Evolutionary conservation across 1,139 yeast species (phyloP), one percentile per base, ranked within the genome.

Genomic region (Hemisphaericaspora xylanilytica): DNA sequence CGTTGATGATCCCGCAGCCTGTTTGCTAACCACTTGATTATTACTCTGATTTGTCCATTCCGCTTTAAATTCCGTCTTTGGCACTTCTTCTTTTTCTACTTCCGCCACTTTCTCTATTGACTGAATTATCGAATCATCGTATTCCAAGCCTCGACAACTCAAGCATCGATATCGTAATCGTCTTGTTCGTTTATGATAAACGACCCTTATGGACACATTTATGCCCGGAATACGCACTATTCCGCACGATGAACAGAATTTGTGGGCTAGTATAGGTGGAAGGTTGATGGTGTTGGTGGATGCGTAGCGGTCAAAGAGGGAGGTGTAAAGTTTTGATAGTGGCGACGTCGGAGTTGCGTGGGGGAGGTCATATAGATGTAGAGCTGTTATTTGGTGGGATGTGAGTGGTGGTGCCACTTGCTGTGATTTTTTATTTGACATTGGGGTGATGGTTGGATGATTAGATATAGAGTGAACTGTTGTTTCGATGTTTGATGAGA

Each of bases 201-300:
- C 33, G 26, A 24, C 17, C 14, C 33, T 5, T 8, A 21, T 28
- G 52, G 25, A 51, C 18, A 68, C 53, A 18, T 71, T 78, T 16
- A 70, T 41, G 0, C 79, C 79, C 0, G 81, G 75, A 1, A 79
- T 58, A 35, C 63, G 59, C 3, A 74, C 49, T 4, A 58, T 49
- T 2, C 76, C 75, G 53, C 85, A 79, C 12, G 52, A 49, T 1
- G 56, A 51, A 47, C 85, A 80, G 47, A 67, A 68, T 46, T 66
- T 71, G 13, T 50, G 55, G 5, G 47, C 41, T 39, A 49, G 39
- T 7, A 41, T 25, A 0, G 51, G 52, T 0, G 75, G 71, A 21
- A 65, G 49, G 31, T 55, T 59, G 31, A 67, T 52, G 21, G 49
- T 43, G 38, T 61, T 54, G 13, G 56, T 56, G 21, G 46, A 42